Evolutionary conservation across 1,284 basidiomycete species (phyloP).

Genomic region (Cronartium ribicola): DNA sequence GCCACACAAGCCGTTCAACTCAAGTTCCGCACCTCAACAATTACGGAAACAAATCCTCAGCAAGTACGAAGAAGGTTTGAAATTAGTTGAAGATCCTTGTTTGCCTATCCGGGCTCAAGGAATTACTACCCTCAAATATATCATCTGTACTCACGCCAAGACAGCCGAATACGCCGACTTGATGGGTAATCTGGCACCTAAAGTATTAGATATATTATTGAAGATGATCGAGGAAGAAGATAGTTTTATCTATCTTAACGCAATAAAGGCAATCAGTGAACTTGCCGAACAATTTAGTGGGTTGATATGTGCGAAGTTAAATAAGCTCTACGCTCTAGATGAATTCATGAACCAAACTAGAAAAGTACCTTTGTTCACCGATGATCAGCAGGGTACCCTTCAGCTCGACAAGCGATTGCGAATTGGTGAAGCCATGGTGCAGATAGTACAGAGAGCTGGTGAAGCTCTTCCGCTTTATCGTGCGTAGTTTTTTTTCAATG

Average conservation of each 20-base stretch:
- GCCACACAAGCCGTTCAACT: neutral
- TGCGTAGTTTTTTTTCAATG: conserved; percentile 52
- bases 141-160: conserved; percentile 58
- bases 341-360: conserved; percentile 50
- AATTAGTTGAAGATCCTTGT: conserved; percentile 81
- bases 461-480: conserved; percentile 66
- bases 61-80: conserved; percentile 78
- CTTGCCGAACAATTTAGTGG: conserved; percentile 72
- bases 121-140: conserved; percentile 69
- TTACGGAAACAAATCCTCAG: neutral
- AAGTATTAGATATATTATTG: conserved; percentile 80
- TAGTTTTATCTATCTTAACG: conserved; percentile 89
- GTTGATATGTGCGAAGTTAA: conserved; percentile 64
- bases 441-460: conserved; percentile 71
- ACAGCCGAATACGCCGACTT: conserved; percentile 49
- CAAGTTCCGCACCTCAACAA: neutral
- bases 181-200: conserved; percentile 67
- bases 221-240: conserved; percentile 84
- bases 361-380: conserved; percentile 29
- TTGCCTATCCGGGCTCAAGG: conserved; percentile 95
- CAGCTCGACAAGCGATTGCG: conserved; percentile 75
- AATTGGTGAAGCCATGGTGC: conserved; percentile 78
- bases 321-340: conserved; percentile 60
- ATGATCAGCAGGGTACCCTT: conserved; percentile 48
- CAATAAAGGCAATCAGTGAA: conserved; percentile 77